Conservation (phyloP, 257 asterid species). For the Jasminum sambac region DNA sequence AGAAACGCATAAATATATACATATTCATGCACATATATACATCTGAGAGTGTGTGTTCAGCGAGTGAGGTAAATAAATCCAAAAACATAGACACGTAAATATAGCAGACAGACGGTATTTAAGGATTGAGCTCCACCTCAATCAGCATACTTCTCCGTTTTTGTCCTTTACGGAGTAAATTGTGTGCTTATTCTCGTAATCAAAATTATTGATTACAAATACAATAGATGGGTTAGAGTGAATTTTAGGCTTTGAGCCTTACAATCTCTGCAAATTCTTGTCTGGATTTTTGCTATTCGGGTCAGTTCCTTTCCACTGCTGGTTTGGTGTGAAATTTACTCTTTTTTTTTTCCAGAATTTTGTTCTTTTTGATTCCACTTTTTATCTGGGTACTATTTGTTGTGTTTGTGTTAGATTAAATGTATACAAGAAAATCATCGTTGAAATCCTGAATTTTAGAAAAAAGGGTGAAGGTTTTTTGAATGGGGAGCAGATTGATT, state of each 20-base stretch:
- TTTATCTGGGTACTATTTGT: conserved; percentile 13
- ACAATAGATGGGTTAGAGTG: conserved; percentile 13
- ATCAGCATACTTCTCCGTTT: conserved; percentile 7
- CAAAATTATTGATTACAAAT: conserved; percentile 25
- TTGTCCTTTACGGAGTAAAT: conserved; percentile 6
- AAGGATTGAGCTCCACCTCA: conserved; percentile 27
- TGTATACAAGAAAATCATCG: background rate
- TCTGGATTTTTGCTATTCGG: conserved; percentile 32
- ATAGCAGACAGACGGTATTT: conserved; percentile 17
- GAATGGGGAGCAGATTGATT: background rate
- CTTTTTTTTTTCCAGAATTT: conserved; percentile 11
- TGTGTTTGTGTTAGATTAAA: conserved; percentile 5
- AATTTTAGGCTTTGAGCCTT: conserved; percentile 3
- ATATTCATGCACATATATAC: background rate
- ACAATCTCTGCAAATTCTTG: conserved; percentile 8
- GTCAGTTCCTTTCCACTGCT: background rate
- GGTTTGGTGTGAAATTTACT: background rate
- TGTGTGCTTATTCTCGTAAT: conserved; percentile 7
- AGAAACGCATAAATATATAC: conserved; percentile 6
- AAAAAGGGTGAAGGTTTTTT: background rate
- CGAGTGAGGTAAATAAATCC: background rate
- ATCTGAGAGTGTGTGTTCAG: background rate
- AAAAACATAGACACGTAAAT: conserved; percentile 21
- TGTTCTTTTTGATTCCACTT: conserved; percentile 6
- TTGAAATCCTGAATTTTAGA: background rate